Evolutionary conservation across 306 rosid genomes (phyloP).

Genomic region (Hippophae rhamnoides): DNA sequence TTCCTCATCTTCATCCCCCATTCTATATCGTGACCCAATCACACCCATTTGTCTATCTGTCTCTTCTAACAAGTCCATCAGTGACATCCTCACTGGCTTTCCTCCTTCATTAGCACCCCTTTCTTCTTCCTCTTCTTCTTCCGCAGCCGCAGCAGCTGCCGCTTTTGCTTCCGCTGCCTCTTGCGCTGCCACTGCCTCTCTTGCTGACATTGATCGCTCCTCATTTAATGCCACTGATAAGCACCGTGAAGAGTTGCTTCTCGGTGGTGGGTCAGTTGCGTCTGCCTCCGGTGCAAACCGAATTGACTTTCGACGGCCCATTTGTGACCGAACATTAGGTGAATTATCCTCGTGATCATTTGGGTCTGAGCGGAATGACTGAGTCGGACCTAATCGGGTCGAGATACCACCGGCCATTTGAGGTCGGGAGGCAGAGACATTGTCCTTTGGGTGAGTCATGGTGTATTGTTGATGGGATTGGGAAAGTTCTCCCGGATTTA

Average conservation of each 20-base stretch:
- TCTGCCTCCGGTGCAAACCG: conserved; percentile 8
- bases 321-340: conserved; percentile 2
- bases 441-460: background rate
- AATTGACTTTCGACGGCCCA: conserved; percentile 24
- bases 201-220: conserved; percentile 38
- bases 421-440: too few species aligned
- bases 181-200: conserved; percentile 48
- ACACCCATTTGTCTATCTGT: conserved; percentile 63
- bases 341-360: too few species aligned
- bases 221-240: conserved; percentile 29
- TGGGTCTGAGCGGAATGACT: too few species aligned
- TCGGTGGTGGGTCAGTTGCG: conserved; percentile 16
- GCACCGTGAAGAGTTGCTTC: conserved; percentile 23
- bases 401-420: background rate
- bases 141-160: conserved; percentile 20
- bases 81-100: conserved; percentile 50
- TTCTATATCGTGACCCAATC: conserved; percentile 35
- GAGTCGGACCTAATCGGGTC: too few species aligned
- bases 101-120: conserved; percentile 1
- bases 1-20: conserved; percentile 35
- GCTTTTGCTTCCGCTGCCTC: conserved; percentile 28
- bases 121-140: conserved; percentile 1
- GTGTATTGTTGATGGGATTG: conserved; percentile 14
- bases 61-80: conserved; percentile 81
- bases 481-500: conserved; percentile 56